phyloP scores from a whole-genome alignment of 345 rosid species.

The Garcia nutans region DNA sequence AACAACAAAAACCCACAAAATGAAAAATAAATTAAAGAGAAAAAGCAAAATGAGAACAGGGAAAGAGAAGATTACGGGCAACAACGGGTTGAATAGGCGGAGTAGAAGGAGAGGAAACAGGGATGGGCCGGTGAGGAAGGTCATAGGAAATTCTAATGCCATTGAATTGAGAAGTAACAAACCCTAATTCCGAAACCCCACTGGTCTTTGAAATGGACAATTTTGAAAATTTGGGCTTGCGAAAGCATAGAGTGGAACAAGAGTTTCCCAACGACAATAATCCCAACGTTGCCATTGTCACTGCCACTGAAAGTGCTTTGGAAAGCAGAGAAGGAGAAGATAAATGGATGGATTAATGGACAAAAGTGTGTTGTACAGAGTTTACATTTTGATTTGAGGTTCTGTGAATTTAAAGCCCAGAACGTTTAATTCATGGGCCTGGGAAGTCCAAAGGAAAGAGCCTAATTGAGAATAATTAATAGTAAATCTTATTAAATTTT shows the following conservation, averaged over 20 bases:
- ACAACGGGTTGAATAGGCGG: constrained; percentile 55
- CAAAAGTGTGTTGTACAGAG: not conserved
- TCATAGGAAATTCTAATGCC: constrained; percentile 59
- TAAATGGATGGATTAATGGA: not conserved
- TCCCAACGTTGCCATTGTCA: constrained; percentile 33
- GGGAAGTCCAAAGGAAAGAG: no score
- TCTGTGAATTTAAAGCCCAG: not conserved
- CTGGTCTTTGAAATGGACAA: constrained; percentile 12
- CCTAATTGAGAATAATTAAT: no score
- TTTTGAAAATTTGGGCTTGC: constrained; percentile 24
- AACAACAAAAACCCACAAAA: not conserved
- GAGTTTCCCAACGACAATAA: constrained; percentile 27
- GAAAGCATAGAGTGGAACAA: constrained; percentile 30
- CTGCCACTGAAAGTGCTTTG: constrained; percentile 5
- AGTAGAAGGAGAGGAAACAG: constrained; percentile 38
- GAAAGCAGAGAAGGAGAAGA: not conserved
- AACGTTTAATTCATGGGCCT: no score
- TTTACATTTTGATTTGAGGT: not conserved
- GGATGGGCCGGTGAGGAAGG: constrained; percentile 21
- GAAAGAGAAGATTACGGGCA: constrained; percentile 54
- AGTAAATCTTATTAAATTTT: no score
- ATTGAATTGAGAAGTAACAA: constrained; percentile 55
- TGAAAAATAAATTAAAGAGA: not conserved
- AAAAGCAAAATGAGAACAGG: no score
- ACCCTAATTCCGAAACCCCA: constrained; percentile 46